These are phyloP conservation scores for Pseudonectria buxi DNA, from an alignment of 2,329 filamentous ascomycete species.

Conservation along the genomic window DNA sequence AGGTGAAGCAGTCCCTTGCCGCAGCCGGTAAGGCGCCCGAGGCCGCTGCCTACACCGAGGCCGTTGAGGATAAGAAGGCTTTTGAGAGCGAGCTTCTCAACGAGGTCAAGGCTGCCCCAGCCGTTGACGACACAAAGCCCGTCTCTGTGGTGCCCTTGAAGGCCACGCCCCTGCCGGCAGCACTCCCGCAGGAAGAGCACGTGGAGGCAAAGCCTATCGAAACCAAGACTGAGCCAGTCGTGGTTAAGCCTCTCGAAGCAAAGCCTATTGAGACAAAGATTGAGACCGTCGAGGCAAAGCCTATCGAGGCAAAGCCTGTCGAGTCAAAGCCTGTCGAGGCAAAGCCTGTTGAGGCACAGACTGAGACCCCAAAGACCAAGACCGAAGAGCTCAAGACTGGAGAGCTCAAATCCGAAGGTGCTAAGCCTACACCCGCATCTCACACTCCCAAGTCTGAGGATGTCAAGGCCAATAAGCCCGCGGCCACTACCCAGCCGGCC, in stretches of 20 bases:
- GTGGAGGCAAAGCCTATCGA: conserved; percentile 4
- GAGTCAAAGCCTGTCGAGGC: conserved; percentile 4
- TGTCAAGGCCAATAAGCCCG: conserved; percentile 15
- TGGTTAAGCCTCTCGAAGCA: conserved; percentile 3
- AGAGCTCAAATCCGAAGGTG: conserved; percentile 7
- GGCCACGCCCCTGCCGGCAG: conserved; percentile 7
- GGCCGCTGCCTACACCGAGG: conserved; percentile 11
- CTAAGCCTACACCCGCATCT: conserved; percentile 1
- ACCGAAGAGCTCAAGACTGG: neutral
- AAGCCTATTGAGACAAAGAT: neutral
- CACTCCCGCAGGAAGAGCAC: conserved; percentile 9
- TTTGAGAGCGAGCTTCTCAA: conserved; percentile 10
- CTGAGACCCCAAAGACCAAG: conserved; percentile 1
- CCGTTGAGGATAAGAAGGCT: conserved; percentile 11
- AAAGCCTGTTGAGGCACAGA: neutral
- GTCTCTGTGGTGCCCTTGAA: conserved; percentile 4
- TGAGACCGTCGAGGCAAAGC: conserved; percentile 1
- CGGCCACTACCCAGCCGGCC: conserved; percentile 3
- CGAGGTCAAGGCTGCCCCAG: conserved; percentile 13
- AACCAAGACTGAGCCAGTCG: conserved; percentile 1
- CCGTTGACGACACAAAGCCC: conserved; percentile 13
- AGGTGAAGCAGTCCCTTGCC: conserved; percentile 11
- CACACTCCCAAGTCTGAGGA: conserved; percentile 9
- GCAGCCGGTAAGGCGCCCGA: conserved; percentile 3
- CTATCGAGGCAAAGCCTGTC: conserved; percentile 3